Conservation (phyloP, 176 grass and related monocot genomes). For the Carex kokanica region DNA sequence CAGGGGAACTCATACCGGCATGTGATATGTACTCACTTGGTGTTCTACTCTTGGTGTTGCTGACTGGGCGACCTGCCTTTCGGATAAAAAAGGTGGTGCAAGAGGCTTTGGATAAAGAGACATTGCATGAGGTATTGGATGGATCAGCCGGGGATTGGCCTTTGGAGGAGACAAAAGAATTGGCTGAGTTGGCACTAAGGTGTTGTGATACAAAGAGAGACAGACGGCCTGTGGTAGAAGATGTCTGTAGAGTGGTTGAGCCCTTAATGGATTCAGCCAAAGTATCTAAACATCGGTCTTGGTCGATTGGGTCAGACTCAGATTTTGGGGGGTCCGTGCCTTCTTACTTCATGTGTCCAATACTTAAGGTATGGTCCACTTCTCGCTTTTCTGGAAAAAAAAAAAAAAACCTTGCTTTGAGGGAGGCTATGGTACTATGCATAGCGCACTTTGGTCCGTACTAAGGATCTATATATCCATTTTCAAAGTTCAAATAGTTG, state of each 20-base stretch:
- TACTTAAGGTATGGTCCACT: slow-evolving; percentile 29
- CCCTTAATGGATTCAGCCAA: slow-evolving; percentile 15
- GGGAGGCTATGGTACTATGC: no score
- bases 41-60: slow-evolving; percentile 45
- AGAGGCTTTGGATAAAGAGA: slow-evolving; percentile 31
- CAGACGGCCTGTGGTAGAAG: slow-evolving; percentile 16
- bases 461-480: no score
- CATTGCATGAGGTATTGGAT: slow-evolving; percentile 40
- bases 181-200: slow-evolving; percentile 37
- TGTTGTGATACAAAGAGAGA: slow-evolving; percentile 34
- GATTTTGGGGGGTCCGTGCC: slow-evolving; percentile 12
- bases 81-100: slow-evolving; percentile 33
- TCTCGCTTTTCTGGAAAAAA: not conserved
- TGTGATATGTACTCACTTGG: slow-evolving; percentile 57
- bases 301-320: slow-evolving; percentile 25
- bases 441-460: no score
- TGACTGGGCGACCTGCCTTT: slow-evolving; percentile 41
- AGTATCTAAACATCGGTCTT: slow-evolving; percentile 22
- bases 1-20: slow-evolving; percentile 31
- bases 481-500: no score
- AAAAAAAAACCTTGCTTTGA: not conserved
- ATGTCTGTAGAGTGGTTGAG: slow-evolving; percentile 36
- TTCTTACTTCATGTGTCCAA: slow-evolving; percentile 63
- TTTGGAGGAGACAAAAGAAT: slow-evolving; percentile 26
- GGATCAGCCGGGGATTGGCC: slow-evolving; percentile 42